Percentiles rank a stretch among this genome's conserved stretches.
These are phyloP conservation scores for Arthroderma sp. DNA, from an alignment of 2,329 filamentous ascomycete species.

Conservation along the genomic window DNA sequence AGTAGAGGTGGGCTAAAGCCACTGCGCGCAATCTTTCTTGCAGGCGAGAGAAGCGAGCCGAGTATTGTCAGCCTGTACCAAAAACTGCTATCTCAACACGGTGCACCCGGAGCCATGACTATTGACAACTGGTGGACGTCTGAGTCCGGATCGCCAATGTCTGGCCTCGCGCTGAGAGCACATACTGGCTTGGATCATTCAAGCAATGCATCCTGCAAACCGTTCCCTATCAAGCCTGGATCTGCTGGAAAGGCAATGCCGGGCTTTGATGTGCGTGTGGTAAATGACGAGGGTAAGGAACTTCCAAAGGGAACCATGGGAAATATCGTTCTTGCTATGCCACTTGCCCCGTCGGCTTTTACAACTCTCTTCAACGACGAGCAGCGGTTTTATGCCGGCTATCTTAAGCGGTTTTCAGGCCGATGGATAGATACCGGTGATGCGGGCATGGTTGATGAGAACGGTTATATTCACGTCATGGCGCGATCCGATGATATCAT, in stretches of 20 bases:
- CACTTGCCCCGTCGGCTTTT: slow-evolving; percentile 74
- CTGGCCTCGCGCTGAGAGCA: slow-evolving; percentile 51
- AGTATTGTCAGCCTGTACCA: slow-evolving; percentile 74
- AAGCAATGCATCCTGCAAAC: slow-evolving; percentile 28
- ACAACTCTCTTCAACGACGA: slow-evolving; percentile 77
- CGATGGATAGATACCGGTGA: slow-evolving; percentile 87
- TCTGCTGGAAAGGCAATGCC: slow-evolving; percentile 86
- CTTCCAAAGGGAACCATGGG: slow-evolving; percentile 65
- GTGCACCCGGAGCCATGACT: slow-evolving; percentile 48
- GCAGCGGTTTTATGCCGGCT: slow-evolving; percentile 72
- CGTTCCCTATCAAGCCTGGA: slow-evolving; percentile 60
- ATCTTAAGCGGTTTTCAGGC: slow-evolving; percentile 67
- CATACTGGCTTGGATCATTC: slow-evolving; percentile 44
- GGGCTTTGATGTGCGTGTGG: slow-evolving; percentile 74
- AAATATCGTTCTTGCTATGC: slow-evolving; percentile 75
- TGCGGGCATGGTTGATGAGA: slow-evolving; percentile 68
- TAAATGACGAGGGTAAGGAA: slow-evolving; percentile 66
- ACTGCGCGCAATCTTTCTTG: slow-evolving; percentile 66
- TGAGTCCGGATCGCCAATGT: slow-evolving; percentile 56
- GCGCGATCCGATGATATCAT: slow-evolving; percentile 69
- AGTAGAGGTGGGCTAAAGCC: slow-evolving; percentile 56
- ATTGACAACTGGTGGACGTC: slow-evolving; percentile 67
- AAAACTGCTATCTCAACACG: slow-evolving; percentile 53
- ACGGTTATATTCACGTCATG: slow-evolving; percentile 54
- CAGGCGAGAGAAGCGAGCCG: slow-evolving; percentile 80